Evolutionary conservation across 2,329 filamentous ascomycete genomes (phyloP).

Genomic region (Alternaria viburni): DNA sequence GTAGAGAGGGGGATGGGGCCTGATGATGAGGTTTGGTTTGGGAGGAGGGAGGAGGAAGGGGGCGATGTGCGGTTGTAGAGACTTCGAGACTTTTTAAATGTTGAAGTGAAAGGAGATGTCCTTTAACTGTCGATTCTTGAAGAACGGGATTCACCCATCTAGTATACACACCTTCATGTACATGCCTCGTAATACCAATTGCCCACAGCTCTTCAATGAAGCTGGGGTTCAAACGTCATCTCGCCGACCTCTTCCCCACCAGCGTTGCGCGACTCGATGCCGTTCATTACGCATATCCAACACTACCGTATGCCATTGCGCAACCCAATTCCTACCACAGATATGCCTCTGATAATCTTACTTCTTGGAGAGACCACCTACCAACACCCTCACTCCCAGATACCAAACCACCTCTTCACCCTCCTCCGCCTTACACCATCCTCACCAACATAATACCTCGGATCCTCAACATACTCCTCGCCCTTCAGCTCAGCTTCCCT

Average conservation of each 20-base stretch:
- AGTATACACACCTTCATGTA: slow-evolving; percentile 3
- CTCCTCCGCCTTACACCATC: slow-evolving; percentile 58
- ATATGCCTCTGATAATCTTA: not conserved
- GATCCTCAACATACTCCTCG: slow-evolving; percentile 46
- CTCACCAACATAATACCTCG: slow-evolving; percentile 47
- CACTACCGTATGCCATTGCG: not conserved
- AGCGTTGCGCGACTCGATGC: not conserved
- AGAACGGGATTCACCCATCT: not conserved
- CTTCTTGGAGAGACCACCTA: too few relatives aligned
- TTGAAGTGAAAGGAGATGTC: not conserved
- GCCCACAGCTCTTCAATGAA: not conserved
- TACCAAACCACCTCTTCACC: slow-evolving; percentile 82
- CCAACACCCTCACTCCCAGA: slow-evolving; percentile 61
- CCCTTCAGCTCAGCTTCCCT: slow-evolving; percentile 42
- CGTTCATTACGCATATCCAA: not conserved
- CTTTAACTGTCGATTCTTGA: not conserved
- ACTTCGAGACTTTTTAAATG: not conserved
- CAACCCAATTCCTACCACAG: not conserved
- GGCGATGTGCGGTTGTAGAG: not conserved
- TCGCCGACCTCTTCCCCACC: not conserved
- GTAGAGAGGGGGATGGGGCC: slow-evolving; percentile 53
- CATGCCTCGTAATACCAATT: not conserved
- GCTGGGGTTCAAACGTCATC: not conserved
- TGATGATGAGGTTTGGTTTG: slow-evolving; percentile 57
- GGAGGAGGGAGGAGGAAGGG: slow-evolving; percentile 20